Conservation (phyloP, 2,329 filamentous ascomycete genomes). For the Fusarium odoratissimum region DNA sequence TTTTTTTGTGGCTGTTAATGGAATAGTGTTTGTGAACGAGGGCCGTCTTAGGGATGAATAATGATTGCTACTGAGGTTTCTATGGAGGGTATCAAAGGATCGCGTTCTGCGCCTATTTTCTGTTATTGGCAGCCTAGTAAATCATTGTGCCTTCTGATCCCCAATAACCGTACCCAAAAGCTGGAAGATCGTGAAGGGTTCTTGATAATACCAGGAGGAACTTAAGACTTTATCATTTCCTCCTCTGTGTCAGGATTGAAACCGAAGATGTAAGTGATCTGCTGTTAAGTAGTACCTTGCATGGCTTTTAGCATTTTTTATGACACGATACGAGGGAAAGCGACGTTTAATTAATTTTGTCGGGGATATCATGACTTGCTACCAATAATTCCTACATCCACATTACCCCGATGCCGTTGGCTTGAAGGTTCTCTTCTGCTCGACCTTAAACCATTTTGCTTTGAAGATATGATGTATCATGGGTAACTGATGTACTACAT, state of each 20-base stretch:
- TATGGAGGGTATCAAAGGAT: not conserved
- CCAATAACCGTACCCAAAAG: not conserved
- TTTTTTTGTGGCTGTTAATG: no score
- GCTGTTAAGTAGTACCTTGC: not conserved
- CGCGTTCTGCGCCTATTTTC: not conserved
- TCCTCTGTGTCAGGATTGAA: not conserved
- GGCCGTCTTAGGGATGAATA: not conserved
- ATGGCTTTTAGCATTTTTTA: not conserved
- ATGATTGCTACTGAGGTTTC: not conserved
- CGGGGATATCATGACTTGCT: not conserved
- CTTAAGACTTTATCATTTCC: not conserved
- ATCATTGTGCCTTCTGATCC: not conserved
- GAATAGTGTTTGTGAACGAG: not conserved
- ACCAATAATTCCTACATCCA: not conserved
- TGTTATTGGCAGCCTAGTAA: no score
- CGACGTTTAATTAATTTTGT: not conserved
- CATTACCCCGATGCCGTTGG: not conserved
- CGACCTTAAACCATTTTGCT: not conserved
- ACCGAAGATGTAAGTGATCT: not conserved
- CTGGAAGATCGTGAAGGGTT: not conserved
- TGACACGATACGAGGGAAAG: not conserved
- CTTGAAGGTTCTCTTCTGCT: not conserved
- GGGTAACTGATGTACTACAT: not conserved
- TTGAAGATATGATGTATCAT: not conserved
- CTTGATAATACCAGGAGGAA: not conserved